Conservation (phyloP, 331 rosid genomes). For the Pyrus hybrid region DNA sequence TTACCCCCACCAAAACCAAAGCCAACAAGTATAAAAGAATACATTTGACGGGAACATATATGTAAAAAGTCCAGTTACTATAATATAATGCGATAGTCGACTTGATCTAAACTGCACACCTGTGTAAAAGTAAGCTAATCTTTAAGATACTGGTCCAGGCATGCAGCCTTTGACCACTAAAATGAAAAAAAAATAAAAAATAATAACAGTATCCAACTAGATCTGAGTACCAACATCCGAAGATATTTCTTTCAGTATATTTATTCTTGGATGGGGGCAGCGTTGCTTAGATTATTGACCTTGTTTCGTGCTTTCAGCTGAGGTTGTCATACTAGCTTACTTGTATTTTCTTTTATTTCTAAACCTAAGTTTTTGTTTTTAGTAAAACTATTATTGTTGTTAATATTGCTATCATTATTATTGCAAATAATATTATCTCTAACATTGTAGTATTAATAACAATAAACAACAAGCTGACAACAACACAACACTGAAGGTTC, state of each 20-base stretch:
- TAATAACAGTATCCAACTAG: not conserved
- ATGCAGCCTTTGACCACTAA: not conserved
- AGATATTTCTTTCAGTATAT: not conserved
- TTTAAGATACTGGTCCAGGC: not conserved
- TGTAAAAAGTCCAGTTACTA: not conserved
- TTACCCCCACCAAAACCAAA: constrained; percentile 1
- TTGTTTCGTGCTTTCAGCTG: not conserved
- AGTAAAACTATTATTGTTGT: not conserved
- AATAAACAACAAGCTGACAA: not conserved
- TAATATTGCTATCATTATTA: not conserved
- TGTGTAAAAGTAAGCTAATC: not conserved
- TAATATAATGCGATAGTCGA: not conserved
- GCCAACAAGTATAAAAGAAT: not conserved
- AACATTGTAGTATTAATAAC: not conserved
- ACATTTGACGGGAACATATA: not conserved
- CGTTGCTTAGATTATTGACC: not conserved
- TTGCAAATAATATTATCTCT: not conserved
- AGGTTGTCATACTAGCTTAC: not conserved
- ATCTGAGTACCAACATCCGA: not conserved
- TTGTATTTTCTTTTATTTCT: not conserved
- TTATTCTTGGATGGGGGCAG: not conserved
- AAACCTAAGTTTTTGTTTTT: not conserved
- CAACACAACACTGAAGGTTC: not conserved
- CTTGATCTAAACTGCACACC: not conserved
- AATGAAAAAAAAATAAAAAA: not conserved